A percentile compares a stretch with the other conserved stretches of the same genome.
phyloP scores from a whole-genome alignment of 2,329 filamentous ascomycete species.

The Fusarium torreyae region DNA sequence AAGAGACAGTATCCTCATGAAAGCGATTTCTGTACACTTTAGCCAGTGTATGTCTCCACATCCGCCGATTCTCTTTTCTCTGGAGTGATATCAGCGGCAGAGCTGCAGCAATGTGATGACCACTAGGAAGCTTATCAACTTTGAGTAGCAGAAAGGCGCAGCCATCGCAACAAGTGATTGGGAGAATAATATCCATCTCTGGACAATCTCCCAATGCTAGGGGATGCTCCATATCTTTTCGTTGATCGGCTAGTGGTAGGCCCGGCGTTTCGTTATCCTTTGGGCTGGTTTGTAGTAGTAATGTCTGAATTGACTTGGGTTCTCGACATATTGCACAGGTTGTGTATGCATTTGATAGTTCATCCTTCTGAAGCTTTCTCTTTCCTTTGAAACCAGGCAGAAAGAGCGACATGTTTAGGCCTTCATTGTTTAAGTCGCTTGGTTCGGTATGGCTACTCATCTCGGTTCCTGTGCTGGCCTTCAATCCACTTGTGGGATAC shows the following conservation, averaged over 20 bases:
- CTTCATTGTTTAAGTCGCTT: no score
- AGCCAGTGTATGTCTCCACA: not conserved
- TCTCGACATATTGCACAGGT: not conserved
- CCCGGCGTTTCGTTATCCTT: not conserved
- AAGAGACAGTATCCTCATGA: not conserved
- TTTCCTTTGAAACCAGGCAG: not conserved
- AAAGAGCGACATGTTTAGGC: rapidly evolving
- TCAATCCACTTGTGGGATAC: not conserved
- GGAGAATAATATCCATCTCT: not conserved
- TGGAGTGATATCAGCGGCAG: not conserved
- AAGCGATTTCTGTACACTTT: not conserved
- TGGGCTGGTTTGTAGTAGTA: not conserved
- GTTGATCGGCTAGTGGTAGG: not conserved
- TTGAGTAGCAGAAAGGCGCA: not conserved
- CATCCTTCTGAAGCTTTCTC: not conserved
- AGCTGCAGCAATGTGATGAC: not conserved
- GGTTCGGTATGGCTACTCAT: no score
- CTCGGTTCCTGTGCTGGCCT: not conserved
- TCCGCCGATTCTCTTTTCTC: not conserved
- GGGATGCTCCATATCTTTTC: not conserved
- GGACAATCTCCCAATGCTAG: not conserved
- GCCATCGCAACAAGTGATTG: conserved; percentile 3
- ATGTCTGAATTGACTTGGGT: not conserved
- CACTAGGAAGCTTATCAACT: not conserved
- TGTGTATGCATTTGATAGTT: not conserved